Base-by-base conservation (phyloP, 1,284 basidiomycete genomes). In the Ceratobasidium theobromae region DNA sequence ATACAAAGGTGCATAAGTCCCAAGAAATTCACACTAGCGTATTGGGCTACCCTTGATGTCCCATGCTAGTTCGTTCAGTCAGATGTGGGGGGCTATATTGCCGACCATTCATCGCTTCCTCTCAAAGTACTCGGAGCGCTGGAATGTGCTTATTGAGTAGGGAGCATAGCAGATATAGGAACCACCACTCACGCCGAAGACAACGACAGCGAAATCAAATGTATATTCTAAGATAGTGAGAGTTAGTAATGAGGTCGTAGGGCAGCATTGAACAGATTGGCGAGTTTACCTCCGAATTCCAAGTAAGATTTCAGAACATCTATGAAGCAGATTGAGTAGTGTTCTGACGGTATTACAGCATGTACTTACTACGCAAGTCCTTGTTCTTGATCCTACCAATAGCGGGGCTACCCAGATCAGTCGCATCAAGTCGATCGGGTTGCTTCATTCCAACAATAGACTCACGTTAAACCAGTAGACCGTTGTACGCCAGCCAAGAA, bases 131-230 rank as follows among this genome's bases (percentile, higher is more conserved):
- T 78, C 75, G 30, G 89, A 91, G 54, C 89, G 81, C 88, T 91
- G 73, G 14, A 30, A 49, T 16, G 23, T 67, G 52, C 33, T 32
- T 28, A 48, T 38, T 71, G 65, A 69, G 74, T 23, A 28, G n/a
- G 46, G 57, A 69, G 1, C 32, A 69, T 66, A n/a, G 69, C 21
- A 58, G 53, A 67, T 51, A 14, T 32, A 16, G 14, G 18, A n/a
- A n/a, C n/a, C n/a, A n/a, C 27, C 16, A 80, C 86, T 64, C 75
- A 92, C 90, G 73, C 90, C 89, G 51, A 89, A 82, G 62, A 92
- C 73, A 28, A 93, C 90, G 12, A 92, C 84, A 9, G 86, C 87
- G 73, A 92, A 90, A 76, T 93, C 91, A 72, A 91, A 91, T 1
- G 80, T 77, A 72, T 92, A 93, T 77, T 93, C 89, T 62, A 38